Base-by-base conservation (phyloP, 345 rosid genomes). In the Eucalyptus paniculata region DNA sequence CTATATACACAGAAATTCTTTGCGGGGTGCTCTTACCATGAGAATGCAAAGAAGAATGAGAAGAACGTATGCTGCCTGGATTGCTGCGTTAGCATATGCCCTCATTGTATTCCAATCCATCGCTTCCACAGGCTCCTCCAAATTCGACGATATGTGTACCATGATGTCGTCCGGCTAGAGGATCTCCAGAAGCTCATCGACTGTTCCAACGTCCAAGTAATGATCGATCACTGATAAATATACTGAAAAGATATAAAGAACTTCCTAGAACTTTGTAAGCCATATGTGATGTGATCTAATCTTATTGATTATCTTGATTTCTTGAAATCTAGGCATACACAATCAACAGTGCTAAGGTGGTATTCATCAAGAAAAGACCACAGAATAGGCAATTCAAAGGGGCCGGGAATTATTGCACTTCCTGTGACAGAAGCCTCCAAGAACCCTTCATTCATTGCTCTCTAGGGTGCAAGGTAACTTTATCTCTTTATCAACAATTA, bases 301-400 rank as follows among this genome's bases (percentile, higher is more conserved):
- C 28, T 42, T 50, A 30, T 85, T 26, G 15, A 69, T 62, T 60
- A 23, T 58, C 34, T 40, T 60, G 47, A 47, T 12, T 65, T 56
- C 51, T 65, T 44, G n/a, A 12, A 77, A 85, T 86, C 28, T 85
- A 98, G 99, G 94, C 98, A 44, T 97, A 98, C 91, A 97, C 98
- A 50, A 96, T 96, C 67, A 98, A 98, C 90, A 96, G 98, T 91
- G 96, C 99, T 30, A 98, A 98, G 90, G 99, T 97, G 87, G 97
- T 98, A 91, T 97, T 98, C 77, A 96, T 98, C 93, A 98, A 98
- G 96, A 96, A 96, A 92, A 96, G 99, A 92, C 97, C 97, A 91
- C 99, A 98, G 77, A 97, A 95, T 69, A 93, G 99, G 92, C 99
- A 97, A 93, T 96, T 96, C 95, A 97, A 95, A 90, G 96, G 99